Evolutionary conservation across 2,329 filamentous ascomycete genomes (phyloP), one percentile per base, ranked within the genome.

Genomic region (Trichoderma breve): DNA sequence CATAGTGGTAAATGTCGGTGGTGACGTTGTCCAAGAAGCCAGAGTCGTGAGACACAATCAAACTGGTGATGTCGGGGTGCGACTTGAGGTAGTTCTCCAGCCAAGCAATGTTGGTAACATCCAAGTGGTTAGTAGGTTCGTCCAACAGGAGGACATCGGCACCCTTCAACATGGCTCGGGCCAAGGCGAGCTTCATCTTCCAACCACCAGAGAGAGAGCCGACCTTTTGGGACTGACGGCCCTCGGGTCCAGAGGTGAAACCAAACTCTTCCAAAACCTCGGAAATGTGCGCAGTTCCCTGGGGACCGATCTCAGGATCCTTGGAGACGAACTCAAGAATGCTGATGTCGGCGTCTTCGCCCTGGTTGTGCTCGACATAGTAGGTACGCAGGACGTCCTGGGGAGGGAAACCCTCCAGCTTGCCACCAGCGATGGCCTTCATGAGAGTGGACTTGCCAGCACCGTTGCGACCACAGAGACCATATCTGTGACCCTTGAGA

Each of bases 141-240:
- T 99, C 96, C 72, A 99, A 90, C 66, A 99, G 87, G 72, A 99
- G 88, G 65, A 99, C 95, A 81, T 99, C 96, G n/a, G 96, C 95
- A 79, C 91, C 93, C 87, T 96, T 93, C 78, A 99, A 88, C 95
- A 99, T 98, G 75, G 96, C 96, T 78, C 96, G 90, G 67, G 96
- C 96, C 82, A 99, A 84, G 75, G 96, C 96, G 73, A 99, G 86
- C 90, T 99, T 99, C 96, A 99, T 99, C 89, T 98, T 98, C 96
- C 96, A 99, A 80, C 96, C 96, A 84, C 96, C 96, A 57, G 96
- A 98, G 43, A 99, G 85, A 24, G 95, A 98, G 76, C 96, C 96
- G 72, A 99, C 96, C 77, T 92, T 93, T 81, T 98, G 90, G 6
- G 91, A 88, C 82, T 98, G 96, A 73, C 94, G 90, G 73, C 95